phyloP scores from a whole-genome alignment of 2,329 filamentous ascomycete species.

The Thelonectria rubi region DNA sequence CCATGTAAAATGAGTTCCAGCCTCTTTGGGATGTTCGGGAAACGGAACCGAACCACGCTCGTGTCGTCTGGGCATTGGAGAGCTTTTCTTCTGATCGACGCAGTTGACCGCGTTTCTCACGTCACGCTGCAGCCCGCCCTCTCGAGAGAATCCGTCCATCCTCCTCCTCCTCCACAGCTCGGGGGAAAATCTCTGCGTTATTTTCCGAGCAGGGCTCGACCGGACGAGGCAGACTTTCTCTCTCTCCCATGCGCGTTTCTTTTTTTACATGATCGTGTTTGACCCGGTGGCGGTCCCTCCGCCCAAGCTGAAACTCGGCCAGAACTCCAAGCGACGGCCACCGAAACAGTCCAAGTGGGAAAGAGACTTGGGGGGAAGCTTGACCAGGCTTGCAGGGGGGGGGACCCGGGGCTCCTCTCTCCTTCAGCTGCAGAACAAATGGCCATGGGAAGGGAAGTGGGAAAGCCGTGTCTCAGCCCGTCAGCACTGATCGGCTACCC shows the following conservation, averaged over 20 bases:
- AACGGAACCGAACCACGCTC: conserved; percentile 3
- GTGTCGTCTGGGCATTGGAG: not conserved
- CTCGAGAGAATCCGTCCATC: too few species aligned
- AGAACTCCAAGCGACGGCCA: conserved; percentile 5
- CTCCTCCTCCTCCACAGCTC: too few species aligned
- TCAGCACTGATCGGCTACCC: conserved; percentile 40
- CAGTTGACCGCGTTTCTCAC: not conserved
- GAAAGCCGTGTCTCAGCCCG: not conserved
- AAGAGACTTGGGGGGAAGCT: too few species aligned
- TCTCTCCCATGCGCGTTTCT: conserved; percentile 3
- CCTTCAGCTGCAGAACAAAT: conserved; percentile 6
- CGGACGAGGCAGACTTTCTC: not conserved
- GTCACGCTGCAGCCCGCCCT: too few species aligned
- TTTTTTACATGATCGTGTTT: conserved; percentile 15
- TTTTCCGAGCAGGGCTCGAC: conserved; percentile 3
- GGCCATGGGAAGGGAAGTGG: not conserved
- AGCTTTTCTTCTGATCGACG: not conserved
- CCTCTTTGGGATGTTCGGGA: conserved; percentile 9
- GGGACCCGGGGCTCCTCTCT: conserved; percentile 3
- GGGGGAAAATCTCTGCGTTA: conserved; percentile 13
- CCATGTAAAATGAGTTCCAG: conserved; percentile 20
- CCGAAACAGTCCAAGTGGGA: not conserved
- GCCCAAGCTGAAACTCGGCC: conserved; percentile 21
- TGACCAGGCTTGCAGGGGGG: not conserved
- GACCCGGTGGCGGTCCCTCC: conserved; percentile 9